A percentile compares a stretch with the other conserved stretches of the same genome.
Conservation (phyloP, 2,329 filamentous ascomycete species). For the Colletotrichum plurivorum region DNA sequence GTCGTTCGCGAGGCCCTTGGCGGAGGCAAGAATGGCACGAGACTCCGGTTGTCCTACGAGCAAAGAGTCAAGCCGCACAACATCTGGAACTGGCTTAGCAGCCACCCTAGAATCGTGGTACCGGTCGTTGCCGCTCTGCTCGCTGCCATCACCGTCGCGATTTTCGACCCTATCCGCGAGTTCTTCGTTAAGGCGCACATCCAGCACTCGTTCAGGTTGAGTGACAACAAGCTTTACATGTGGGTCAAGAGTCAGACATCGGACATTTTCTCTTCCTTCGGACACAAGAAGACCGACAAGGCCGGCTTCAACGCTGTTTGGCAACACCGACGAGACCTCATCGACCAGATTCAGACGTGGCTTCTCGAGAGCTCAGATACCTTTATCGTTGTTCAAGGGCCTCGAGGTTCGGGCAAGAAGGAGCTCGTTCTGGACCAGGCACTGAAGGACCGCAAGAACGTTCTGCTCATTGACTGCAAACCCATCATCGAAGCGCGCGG, state of each 20-base stretch:
- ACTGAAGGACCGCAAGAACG: constrained; percentile 80
- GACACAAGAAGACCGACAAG: constrained; percentile 70
- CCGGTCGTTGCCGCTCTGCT: constrained; percentile 85
- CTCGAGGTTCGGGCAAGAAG: constrained; percentile 90
- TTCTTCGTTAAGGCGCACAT: constrained; percentile 94
- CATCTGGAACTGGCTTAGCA: constrained; percentile 89
- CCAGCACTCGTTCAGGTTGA: constrained; percentile 80
- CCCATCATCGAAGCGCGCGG: constrained; percentile 91
- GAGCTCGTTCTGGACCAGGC: constrained; percentile 91
- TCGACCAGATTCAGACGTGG: constrained; percentile 87
- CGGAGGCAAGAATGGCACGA: constrained; percentile 82
- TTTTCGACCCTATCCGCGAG: constrained; percentile 95
- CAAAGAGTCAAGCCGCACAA: constrained; percentile 81
- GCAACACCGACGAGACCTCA: constrained; percentile 86
- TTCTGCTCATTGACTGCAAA: constrained; percentile 92
- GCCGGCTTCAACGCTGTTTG: constrained; percentile 85
- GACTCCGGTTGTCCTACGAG: constrained; percentile 87
- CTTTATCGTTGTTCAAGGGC: constrained; percentile 94
- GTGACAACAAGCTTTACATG: constrained; percentile 79
- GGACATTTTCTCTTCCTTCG: constrained; percentile 75
- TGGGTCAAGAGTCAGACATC: constrained; percentile 85
- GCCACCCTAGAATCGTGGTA: constrained; percentile 89
- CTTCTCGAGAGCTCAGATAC: constrained; percentile 90
- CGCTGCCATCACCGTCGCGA: constrained; percentile 84
- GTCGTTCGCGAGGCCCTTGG: constrained; percentile 77